Percentiles rank a stretch among this genome's conserved stretches.
These are phyloP conservation scores for Hippophae rhamnoides DNA, from an alignment of 306 rosid species.

Conservation along the genomic window DNA sequence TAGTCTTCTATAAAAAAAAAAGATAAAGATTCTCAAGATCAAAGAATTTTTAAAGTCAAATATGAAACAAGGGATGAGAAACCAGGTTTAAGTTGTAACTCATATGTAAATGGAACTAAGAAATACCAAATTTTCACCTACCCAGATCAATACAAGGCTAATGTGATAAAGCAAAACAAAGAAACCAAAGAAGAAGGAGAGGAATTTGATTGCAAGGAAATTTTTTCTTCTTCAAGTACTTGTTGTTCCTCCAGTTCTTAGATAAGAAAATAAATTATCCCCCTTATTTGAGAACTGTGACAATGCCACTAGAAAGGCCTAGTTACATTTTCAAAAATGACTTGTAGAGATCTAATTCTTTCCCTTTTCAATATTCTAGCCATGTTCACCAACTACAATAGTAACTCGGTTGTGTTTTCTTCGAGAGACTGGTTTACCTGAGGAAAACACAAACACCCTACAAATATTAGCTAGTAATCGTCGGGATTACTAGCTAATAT, in stretches of 20 bases:
- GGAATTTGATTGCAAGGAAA: conserved; percentile 4
- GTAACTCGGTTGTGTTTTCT: no score
- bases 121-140: conserved; percentile 27
- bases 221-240: no score
- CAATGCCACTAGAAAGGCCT: conserved; percentile 45
- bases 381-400: conserved; percentile 44
- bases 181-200: conserved; percentile 11
- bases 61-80: conserved; percentile 27
- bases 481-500: no score
- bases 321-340: conserved; percentile 18
- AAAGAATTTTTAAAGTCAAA: conserved; percentile 36
- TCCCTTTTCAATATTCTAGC: conserved; percentile 34
- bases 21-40: conserved; percentile 34
- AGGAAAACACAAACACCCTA: no score
- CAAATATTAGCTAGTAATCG: no score
- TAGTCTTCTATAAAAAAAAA: conserved; percentile 23
- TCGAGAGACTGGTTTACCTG: no score
- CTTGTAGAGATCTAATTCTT: conserved; percentile 47
- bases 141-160: conserved; percentile 14
- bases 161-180: conserved; percentile 7
- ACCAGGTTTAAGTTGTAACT: conserved; percentile 25
- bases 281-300: conserved; percentile 43
- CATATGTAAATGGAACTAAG: conserved; percentile 9
- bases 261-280: conserved; percentile 17
- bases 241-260: not conserved